Conservation (phyloP, 2,329 filamentous ascomycete species). For the Scopulariopsis brevicaulis region DNA sequence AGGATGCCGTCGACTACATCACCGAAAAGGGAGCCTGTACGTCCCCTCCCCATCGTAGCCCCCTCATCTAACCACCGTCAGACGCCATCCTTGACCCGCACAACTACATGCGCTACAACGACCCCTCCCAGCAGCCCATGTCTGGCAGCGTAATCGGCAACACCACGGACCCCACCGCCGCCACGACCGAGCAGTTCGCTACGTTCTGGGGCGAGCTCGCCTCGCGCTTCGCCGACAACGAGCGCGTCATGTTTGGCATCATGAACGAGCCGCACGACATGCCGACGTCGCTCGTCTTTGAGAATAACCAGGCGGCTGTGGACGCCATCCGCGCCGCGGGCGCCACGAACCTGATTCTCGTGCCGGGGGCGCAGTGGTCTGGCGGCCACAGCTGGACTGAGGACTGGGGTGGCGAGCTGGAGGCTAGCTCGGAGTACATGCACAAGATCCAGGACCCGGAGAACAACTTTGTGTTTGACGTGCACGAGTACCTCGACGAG, state of each 20-base stretch:
- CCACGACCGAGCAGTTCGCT: constrained; percentile 32
- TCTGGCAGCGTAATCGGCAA: constrained; percentile 30
- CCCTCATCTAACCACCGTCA: constrained; percentile 10
- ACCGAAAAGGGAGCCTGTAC: constrained; percentile 2
- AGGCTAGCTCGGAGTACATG: constrained; percentile 3
- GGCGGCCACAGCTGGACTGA: constrained; percentile 35
- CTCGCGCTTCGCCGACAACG: constrained; percentile 37
- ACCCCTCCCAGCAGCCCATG: constrained; percentile 5
- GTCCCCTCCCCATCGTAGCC: background rate
- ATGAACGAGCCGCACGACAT: constrained; percentile 59
- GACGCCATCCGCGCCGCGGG: constrained; percentile 48
- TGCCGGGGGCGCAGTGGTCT: constrained; percentile 41
- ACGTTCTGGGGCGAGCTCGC: constrained; percentile 49
- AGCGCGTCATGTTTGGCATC: constrained; percentile 50
- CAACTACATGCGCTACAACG: constrained; percentile 47
- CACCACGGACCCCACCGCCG: constrained; percentile 18
- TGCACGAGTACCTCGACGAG: constrained; percentile 50
- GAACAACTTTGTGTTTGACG: constrained; percentile 42
- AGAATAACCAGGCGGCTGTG: constrained; percentile 55
- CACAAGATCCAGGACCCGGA: constrained; percentile 29
- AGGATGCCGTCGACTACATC: constrained; percentile 22
- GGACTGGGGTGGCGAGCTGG: constrained; percentile 2
- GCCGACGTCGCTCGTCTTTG: constrained; percentile 44
- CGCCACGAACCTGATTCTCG: constrained; percentile 39
- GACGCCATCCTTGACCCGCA: constrained; percentile 46